These are phyloP conservation scores for Gaeumannomyces sp. DNA, from an alignment of 2,329 filamentous ascomycete species.

Conservation along the genomic window DNA sequence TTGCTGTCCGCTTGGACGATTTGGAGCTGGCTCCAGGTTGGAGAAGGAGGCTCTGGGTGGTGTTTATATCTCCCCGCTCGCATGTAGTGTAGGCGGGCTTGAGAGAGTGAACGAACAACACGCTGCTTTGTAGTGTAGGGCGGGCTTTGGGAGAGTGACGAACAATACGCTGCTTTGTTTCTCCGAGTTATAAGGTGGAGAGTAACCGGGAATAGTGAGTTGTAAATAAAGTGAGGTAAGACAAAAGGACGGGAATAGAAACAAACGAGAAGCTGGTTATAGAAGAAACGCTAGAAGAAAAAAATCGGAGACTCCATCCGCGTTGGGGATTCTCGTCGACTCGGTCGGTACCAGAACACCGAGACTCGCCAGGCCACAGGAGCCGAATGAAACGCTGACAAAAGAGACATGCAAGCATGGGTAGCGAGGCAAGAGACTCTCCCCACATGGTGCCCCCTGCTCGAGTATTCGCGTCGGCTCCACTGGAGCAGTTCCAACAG, in stretches of 20 bases:
- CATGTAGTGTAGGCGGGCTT: no score
- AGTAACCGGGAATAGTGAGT: background rate
- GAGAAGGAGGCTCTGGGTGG: background rate
- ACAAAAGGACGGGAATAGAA: background rate
- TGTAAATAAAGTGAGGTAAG: background rate
- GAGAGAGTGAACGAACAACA: background rate
- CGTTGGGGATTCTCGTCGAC: background rate
- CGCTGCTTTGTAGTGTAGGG: background rate
- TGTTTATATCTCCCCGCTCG: background rate
- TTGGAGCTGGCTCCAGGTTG: background rate
- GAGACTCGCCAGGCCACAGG: background rate
- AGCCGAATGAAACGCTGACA: background rate
- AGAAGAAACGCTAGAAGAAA: background rate
- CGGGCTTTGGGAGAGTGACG: no score
- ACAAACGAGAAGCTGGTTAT: background rate
- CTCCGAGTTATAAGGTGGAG: background rate
- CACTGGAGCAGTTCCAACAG: background rate
- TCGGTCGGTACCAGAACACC: no score
- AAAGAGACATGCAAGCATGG: background rate
- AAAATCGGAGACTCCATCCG: background rate
- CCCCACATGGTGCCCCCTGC: no score
- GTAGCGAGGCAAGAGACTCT: no score
- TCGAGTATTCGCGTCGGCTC: background rate
- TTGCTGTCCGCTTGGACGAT: background rate
- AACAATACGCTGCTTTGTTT: background rate